Base-by-base conservation (phyloP, 1,284 basidiomycete genomes). In the Heterobasidion occidentale region DNA sequence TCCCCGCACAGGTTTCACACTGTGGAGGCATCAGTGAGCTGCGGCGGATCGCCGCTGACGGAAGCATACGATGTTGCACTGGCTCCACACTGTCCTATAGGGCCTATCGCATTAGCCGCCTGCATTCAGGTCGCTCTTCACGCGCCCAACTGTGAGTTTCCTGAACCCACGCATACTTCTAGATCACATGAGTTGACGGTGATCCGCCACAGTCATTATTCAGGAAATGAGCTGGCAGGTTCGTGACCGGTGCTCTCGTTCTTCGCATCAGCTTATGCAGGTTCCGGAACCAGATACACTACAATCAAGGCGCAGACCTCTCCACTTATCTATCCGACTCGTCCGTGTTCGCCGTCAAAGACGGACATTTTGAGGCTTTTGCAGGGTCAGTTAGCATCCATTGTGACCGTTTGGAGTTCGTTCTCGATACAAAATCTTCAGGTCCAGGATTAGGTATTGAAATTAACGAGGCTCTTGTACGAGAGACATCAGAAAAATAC, bases 11-110 rank as follows among this genome's bases (percentile, higher is more conserved):
- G 81, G 77, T 84, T 36, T 73, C 80, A 0, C 84, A 86, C 63
- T 83, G 81, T 46, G 84, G 84, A 20, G 86, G 87, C n/a, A 90
- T 91, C 64, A 84, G 82, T 56, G 88, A 91, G 67, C 74, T 86
- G 9, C 77, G 80, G 57, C 78, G 82, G 56, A 86, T 91, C 47
- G 86, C 88, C 76, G 36, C 75, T 90, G 69, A 81, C 84, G 1
- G 87, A 90, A 71, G 81, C 75, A 8, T 85, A 85, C 62, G 84
- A 86, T 60, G 79, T 85, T 61, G 81, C 77, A 8, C 66, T 85
- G 45, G 83, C 83, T 0, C 81, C 83, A 2, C 82, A 85, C 63
- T 84, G 80, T 63, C 82, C 83, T 1, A 63, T 86, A 2, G 84
- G 87, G 0, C 88, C 88, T 0, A 80, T 91, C 36, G 87, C 88